Conservation (phyloP, 345 rosid genomes). For the Leavenworthia alabamica region DNA sequence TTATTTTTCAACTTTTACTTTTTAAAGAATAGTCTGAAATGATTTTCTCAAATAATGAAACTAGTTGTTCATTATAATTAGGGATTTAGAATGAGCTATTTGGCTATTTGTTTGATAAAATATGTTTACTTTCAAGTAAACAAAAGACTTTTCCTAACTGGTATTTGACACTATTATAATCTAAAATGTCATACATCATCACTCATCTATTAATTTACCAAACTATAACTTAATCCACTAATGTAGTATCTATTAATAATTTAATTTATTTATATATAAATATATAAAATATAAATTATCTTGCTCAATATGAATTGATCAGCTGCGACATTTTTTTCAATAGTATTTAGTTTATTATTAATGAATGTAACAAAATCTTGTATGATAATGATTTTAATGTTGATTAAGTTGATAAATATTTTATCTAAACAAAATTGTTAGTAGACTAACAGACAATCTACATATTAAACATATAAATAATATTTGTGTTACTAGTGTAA, state of each 20-base stretch:
- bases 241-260: too few relatives aligned
- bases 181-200: too few relatives aligned
- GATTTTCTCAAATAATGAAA: constrained; percentile 13
- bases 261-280: too few relatives aligned
- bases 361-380: too few relatives aligned
- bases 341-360: too few relatives aligned
- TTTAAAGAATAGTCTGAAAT: neutral
- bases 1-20: neutral
- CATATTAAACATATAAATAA: neutral
- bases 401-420: neutral
- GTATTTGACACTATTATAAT: too few relatives aligned
- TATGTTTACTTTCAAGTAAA: too few relatives aligned
- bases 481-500: neutral
- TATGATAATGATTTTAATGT: constrained; percentile 8
- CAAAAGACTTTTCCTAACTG: too few relatives aligned
- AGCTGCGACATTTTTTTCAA: neutral
- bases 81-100: neutral
- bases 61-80: neutral
- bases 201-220: too few relatives aligned
- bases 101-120: constrained; percentile 10
- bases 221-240: too few relatives aligned
- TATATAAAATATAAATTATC: too few relatives aligned
- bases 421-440: neutral
- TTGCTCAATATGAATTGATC: neutral
- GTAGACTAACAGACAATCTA: constrained; percentile 20